Evolutionary conservation across 306 rosid genomes (phyloP).

Genomic region (Fragaria nilgerrensis): DNA sequence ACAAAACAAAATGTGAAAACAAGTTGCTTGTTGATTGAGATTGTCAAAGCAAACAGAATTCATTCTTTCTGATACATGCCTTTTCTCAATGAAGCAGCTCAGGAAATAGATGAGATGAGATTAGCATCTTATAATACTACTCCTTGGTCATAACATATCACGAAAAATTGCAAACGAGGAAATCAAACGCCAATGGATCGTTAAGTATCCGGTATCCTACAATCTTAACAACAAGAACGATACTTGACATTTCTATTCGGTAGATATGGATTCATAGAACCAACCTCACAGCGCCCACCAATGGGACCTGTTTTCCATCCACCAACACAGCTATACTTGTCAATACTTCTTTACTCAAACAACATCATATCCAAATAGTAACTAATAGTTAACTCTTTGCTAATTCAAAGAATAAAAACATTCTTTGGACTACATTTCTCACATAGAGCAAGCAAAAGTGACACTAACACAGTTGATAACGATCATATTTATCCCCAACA

Average conservation of each 20-base stretch:
- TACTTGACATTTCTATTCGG: not conserved
- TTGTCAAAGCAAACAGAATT: not conserved
- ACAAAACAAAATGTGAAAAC: not conserved
- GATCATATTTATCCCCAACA: not conserved
- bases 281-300: no score
- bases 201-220: not conserved
- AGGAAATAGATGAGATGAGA: not conserved
- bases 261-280: not conserved
- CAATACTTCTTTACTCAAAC: not conserved
- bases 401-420: not conserved
- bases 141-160: not conserved
- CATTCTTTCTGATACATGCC: not conserved
- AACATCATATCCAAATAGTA: not conserved
- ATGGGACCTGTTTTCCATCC: no score
- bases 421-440: not conserved
- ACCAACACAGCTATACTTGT: not conserved
- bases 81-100: not conserved
- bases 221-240: not conserved
- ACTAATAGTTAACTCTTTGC: not conserved
- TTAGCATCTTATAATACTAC: not conserved
- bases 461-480: not conserved
- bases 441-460: not conserved
- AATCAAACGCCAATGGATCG: not conserved
- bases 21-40: not conserved
- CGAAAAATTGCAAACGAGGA: not conserved